These are phyloP conservation scores for Acanthamoeba castellanii DNA, from an alignment of 208 protist species.

Conservation along the genomic window DNA sequence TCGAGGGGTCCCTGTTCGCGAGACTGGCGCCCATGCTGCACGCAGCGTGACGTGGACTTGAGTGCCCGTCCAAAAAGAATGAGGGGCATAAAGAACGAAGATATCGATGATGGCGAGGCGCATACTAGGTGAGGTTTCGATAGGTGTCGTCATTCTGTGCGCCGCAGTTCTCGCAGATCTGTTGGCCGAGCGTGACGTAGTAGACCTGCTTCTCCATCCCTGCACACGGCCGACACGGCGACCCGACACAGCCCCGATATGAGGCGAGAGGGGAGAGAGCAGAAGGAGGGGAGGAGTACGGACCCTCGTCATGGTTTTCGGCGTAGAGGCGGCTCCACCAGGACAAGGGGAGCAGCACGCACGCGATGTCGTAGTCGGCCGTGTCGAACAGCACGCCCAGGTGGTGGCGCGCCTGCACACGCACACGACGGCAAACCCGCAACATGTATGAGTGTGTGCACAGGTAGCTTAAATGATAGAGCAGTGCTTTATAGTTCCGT, in stretches of 20 bases:
- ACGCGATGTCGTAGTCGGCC: conserved; percentile 45
- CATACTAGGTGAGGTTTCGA: not conserved
- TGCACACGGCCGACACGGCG: too few species aligned
- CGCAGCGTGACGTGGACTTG: too few species aligned
- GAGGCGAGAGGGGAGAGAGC: not conserved
- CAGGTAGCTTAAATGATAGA: too few species aligned
- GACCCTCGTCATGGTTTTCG: not conserved
- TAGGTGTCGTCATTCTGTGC: conserved; percentile 30
- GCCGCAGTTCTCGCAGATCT: not conserved
- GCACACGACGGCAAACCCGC: too few species aligned
- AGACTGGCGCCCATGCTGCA: not conserved
- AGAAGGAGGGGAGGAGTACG: too few species aligned
- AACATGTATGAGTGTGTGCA: too few species aligned
- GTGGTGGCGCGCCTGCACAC: not conserved
- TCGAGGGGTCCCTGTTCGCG: not conserved
- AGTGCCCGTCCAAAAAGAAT: not conserved
- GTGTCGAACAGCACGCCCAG: not conserved
- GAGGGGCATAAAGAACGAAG: not conserved
- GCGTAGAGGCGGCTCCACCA: conserved; percentile 16
- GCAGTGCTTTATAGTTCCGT: too few species aligned
- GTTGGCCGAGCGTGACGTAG: not conserved
- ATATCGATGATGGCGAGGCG: too few species aligned
- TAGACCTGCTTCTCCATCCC: not conserved
- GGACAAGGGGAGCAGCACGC: not conserved
- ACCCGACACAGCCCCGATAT: too few species aligned